Evolutionary conservation across 2,329 filamentous ascomycete genomes (phyloP).

Genomic region (Chrysosporium queenslandicum): DNA sequence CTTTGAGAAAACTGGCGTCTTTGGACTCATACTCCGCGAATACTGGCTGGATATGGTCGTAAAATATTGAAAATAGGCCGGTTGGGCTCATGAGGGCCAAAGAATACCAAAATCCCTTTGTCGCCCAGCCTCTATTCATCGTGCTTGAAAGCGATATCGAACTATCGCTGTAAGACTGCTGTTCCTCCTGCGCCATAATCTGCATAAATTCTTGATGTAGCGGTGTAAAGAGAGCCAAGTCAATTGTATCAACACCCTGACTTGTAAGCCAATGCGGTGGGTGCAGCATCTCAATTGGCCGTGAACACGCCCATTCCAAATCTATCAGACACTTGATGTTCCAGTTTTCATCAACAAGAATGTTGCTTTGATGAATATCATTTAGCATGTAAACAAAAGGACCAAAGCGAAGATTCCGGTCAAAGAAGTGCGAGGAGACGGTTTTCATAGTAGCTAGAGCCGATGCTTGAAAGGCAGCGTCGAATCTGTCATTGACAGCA

Average conservation of each 20-base stretch:
- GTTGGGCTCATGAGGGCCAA: not conserved
- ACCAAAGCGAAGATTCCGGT: not conserved
- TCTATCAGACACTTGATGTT: conserved; percentile 7
- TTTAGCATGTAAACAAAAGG: conserved; percentile 3
- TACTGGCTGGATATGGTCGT: not conserved
- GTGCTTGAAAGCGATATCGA: not conserved
- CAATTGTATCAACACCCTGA: conserved; percentile 17
- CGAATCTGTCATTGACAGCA: not conserved
- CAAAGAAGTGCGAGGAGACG: conserved; percentile 22
- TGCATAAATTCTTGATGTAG: not conserved
- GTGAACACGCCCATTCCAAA: conserved; percentile 18
- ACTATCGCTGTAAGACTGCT: not conserved
- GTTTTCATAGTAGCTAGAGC: conserved; percentile 24
- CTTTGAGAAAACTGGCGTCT: not conserved
- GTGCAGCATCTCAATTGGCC: conserved; percentile 25
- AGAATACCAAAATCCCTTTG: not conserved
- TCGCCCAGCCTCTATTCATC: conserved; percentile 1
- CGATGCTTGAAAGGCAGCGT: conserved; percentile 22
- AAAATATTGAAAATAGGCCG: not conserved
- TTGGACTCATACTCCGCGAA: not conserved
- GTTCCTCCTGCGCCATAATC: not conserved
- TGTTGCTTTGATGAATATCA: conserved; percentile 1
- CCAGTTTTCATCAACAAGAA: conserved; percentile 6
- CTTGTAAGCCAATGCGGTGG: conserved; percentile 25
- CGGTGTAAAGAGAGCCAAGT: conserved; percentile 1